Base-by-base conservation (phyloP, 208 protist genomes). In the Trypanosomatidae sp. region DNA sequence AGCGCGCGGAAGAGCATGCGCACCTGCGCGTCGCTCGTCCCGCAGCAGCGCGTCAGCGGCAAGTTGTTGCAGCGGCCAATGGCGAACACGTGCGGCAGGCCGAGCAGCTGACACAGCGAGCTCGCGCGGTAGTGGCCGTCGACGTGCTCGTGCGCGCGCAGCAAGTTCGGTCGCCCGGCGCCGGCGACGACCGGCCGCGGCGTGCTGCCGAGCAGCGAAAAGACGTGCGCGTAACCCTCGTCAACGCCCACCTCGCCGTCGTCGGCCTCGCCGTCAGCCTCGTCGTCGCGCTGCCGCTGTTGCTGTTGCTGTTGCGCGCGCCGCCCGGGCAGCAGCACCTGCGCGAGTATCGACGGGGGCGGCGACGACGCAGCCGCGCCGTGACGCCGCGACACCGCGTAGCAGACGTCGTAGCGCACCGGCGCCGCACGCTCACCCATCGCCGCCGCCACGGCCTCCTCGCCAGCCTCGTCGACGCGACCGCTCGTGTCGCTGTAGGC, bases 221-320 rank as follows among this genome's bases (percentile, higher is more conserved):
- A 92, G 44, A 92, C 83, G 56, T 92, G 88, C 47, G 88, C 83
- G 53, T n/a, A n/a, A n/a, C n/a, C n/a, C n/a, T n/a, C n/a, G n/a
- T n/a, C n/a, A n/a, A n/a, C n/a, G n/a, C n/a, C n/a, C n/a, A n/a
- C n/a, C n/a, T n/a, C n/a, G n/a, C n/a, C n/a, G n/a, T n/a, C n/a
- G n/a, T n/a, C n/a, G n/a, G n/a, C n/a, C n/a, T n/a, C n/a, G n/a
- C n/a, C n/a, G n/a, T n/a, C n/a, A n/a, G n/a, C n/a, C n/a, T n/a
- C n/a, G n/a, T n/a, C n/a, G n/a, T n/a, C n/a, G n/a, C n/a, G n/a
- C n/a, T n/a, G n/a, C n/a, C n/a, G n/a, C n/a, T n/a, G n/a, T n/a
- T n/a, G n/a, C n/a, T n/a, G n/a, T n/a, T n/a, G n/a, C n/a, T n/a
- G n/a, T n/a, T n/a, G n/a, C n/a, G n/a, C n/a, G n/a, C n/a, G n/a